Evolutionary conservation across 225 moss, liverwort and hornwort species (phyloP).

Genomic region (Marchantia paleacea): DNA sequence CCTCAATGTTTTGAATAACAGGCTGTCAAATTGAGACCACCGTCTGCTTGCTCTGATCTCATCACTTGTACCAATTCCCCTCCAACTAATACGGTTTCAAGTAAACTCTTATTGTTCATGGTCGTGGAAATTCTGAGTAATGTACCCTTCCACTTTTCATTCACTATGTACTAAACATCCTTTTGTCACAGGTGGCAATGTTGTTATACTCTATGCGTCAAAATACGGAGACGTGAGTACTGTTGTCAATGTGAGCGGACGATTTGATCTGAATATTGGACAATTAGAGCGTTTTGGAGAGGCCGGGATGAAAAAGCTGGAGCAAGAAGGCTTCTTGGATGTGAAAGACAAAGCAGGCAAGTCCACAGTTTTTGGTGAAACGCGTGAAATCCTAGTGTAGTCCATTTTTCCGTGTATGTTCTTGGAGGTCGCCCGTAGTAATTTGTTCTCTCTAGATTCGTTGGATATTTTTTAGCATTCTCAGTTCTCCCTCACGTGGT

Average conservation of each 20-base stretch:
- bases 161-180: background rate
- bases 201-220: constrained; percentile 82
- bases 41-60: too few relatives aligned
- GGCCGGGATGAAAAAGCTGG: constrained; percentile 65
- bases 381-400: background rate
- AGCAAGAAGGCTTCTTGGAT: constrained; percentile 73
- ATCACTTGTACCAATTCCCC: too few relatives aligned
- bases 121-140: too few relatives aligned
- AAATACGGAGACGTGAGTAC: constrained; percentile 81
- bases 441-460: background rate
- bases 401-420: background rate
- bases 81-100: too few relatives aligned
- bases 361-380: background rate
- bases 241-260: constrained; percentile 81
- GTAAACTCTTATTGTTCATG: too few relatives aligned
- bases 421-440: background rate
- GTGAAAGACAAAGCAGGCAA: constrained; percentile 63
- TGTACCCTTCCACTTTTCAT: too few relatives aligned
- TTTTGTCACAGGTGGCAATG: constrained; percentile 59
- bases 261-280: constrained; percentile 73
- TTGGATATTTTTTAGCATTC: too few relatives aligned
- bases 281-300: constrained; percentile 47
- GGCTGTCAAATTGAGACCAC: too few relatives aligned
- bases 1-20: too few relatives aligned
- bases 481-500: too few relatives aligned